Evolutionary conservation across 2,329 filamentous ascomycete species (phyloP).

Genomic region (Colletotrichum acutatum): DNA sequence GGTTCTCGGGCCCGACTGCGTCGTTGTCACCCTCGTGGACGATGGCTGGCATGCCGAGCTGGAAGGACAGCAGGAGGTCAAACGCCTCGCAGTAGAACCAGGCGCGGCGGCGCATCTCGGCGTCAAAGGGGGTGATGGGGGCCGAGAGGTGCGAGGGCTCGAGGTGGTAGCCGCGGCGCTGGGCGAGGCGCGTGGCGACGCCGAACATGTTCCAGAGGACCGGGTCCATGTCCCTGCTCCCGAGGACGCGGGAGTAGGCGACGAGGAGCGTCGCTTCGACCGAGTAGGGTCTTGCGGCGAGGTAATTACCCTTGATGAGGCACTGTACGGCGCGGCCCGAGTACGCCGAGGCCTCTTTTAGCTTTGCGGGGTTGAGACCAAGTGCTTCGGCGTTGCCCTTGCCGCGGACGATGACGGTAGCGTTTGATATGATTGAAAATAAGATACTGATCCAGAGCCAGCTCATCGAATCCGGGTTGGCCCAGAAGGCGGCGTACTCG

Average conservation of each 20-base stretch:
- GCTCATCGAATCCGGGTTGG: constrained; percentile 49
- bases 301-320: constrained; percentile 59
- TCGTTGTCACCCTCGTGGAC: constrained; percentile 60
- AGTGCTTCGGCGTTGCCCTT: constrained; percentile 42
- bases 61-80: constrained; percentile 61
- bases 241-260: constrained; percentile 54
- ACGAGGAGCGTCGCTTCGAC: constrained; percentile 62
- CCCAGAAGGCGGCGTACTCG: constrained; percentile 61
- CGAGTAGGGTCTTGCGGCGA: constrained; percentile 55
- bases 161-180: constrained; percentile 63
- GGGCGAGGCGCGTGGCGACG: constrained; percentile 59
- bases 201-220: constrained; percentile 60
- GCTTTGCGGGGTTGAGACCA: constrained; percentile 38
- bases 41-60: constrained; percentile 64
- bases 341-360: constrained; percentile 44
- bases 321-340: constrained; percentile 55
- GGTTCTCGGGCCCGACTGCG: constrained; percentile 56
- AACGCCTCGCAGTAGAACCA: constrained; percentile 61
- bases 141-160: constrained; percentile 54
- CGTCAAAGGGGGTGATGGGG: constrained; percentile 58
- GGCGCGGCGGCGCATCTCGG: constrained; percentile 60
- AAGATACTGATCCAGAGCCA: constrained; percentile 63
- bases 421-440: constrained; percentile 58
- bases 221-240: constrained; percentile 53
- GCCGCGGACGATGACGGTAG: constrained; percentile 48